phyloP scores from a whole-genome alignment of 2,329 filamentous ascomycete species.

The Diaporthe amygdali region DNA sequence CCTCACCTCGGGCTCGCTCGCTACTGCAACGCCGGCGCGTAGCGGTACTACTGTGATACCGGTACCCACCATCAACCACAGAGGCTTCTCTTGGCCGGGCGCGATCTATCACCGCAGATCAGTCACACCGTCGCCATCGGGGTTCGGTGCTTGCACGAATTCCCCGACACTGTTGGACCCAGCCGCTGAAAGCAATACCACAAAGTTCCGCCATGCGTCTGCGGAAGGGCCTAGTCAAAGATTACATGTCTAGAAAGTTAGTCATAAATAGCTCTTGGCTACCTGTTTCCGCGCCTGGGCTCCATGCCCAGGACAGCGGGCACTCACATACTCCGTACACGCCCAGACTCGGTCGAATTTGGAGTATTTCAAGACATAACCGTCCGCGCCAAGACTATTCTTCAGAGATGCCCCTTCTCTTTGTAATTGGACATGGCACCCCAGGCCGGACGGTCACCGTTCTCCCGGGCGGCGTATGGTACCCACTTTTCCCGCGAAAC shows the following conservation, averaged over 20 bases:
- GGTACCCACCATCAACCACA: conserved; percentile 10
- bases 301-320: neutral
- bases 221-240: too few relatives aligned
- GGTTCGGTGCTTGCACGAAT: conserved; percentile 6
- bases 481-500: conserved; percentile 7
- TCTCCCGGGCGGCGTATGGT: neutral
- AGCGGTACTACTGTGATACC: neutral
- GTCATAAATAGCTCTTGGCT: neutral
- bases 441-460: neutral
- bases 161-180: conserved; percentile 1
- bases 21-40: neutral
- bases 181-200: neutral
- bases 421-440: neutral
- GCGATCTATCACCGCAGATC: neutral
- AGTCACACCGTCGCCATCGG: conserved; percentile 18
- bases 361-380: neutral
- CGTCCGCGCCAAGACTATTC: neutral
- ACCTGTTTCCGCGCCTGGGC: neutral
- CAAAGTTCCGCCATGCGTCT: neutral
- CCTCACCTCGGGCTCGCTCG: conserved; percentile 4
- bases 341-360: neutral
- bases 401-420: neutral
- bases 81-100: neutral
- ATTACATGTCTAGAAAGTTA: too few relatives aligned
- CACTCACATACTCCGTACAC: neutral